Evolutionary conservation across 495 filamentous ascomycete species (phyloP), one percentile per base, ranked within the genome.

Genomic region (Beverwykella pulmonaria): DNA sequence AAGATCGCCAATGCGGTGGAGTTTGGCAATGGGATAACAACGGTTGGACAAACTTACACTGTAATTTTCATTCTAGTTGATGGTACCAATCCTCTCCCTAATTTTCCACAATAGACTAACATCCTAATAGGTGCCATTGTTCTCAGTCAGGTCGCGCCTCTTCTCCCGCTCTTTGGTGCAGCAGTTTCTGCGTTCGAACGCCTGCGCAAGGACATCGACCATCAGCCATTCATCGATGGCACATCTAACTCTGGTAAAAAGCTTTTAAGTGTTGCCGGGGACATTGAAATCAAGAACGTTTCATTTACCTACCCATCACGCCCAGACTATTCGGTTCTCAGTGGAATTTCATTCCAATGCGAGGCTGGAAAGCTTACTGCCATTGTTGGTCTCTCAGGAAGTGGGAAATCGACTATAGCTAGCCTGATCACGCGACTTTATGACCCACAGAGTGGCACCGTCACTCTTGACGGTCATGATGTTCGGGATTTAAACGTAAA

Each of bases 31-130:
- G 64, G 56, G 0, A 74, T 71, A 5, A 71, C 75, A 30, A 83
- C 82, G 12, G 82, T 87, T 19, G 87, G 87, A 46, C 76, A 84
- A 48, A 82, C 81, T 8, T 90, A 86, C 70, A 87, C 87, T 0
- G 85, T 88, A 36, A 86, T 88, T 20, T 88, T 88, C 65, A 76
- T 90, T 52, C 78, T 88, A 29, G 77, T 90, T 26, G 87, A 88
- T 68, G 84, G 84, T 85, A 68, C 76, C 79, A 29, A 58, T 48
- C 17, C n/a, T 23, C 4, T 19, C 57, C 27, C 49, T 1, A 59
- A 53, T 7, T 63, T 17, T 49, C 57, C 29, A 32, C 8, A 2
- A 23, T 69, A 53, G 46, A 53, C 73, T 65, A 57, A 71, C 59
- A 34, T 59, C 25, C 15, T 41, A 48, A 20, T 39, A 73, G 87